phyloP scores from a whole-genome alignment of 208 protist genomes.

The Wallacemonas sp. region DNA sequence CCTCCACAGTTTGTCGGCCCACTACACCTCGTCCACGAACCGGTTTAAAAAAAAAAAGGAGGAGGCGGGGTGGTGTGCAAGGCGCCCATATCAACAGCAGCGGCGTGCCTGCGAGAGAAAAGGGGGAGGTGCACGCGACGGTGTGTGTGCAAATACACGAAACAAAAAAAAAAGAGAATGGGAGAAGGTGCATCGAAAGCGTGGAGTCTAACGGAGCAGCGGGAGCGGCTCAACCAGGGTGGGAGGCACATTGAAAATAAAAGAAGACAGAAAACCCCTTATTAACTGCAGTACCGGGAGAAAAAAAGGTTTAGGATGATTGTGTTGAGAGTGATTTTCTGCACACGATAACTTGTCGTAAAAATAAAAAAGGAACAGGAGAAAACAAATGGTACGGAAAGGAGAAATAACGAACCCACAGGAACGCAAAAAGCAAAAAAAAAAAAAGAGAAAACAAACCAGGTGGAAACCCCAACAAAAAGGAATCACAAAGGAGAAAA shows the following conservation, averaged over 20 bases:
- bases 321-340: too few species aligned
- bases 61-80: too few species aligned
- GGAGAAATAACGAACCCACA: neutral
- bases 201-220: too few species aligned
- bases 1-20: too few species aligned
- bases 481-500: neutral
- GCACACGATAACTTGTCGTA: neutral
- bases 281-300: neutral
- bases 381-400: neutral
- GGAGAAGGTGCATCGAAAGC: neutral
- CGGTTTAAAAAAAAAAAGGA: slow-evolving; percentile 1
- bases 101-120: neutral
- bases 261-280: neutral
- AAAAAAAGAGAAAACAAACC: neutral
- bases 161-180: slow-evolving; percentile 5
- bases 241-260: neutral
- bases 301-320: neutral
- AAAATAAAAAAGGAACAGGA: neutral
- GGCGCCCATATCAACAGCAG: too few species aligned
- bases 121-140: too few species aligned
- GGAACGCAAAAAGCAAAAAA: neutral
- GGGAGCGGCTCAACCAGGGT: too few species aligned
- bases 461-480: neutral
- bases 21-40: too few species aligned
- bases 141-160: too few species aligned